Conservation (phyloP, 352 stramenopile genomes). For the Pythium phragmitis region DNA sequence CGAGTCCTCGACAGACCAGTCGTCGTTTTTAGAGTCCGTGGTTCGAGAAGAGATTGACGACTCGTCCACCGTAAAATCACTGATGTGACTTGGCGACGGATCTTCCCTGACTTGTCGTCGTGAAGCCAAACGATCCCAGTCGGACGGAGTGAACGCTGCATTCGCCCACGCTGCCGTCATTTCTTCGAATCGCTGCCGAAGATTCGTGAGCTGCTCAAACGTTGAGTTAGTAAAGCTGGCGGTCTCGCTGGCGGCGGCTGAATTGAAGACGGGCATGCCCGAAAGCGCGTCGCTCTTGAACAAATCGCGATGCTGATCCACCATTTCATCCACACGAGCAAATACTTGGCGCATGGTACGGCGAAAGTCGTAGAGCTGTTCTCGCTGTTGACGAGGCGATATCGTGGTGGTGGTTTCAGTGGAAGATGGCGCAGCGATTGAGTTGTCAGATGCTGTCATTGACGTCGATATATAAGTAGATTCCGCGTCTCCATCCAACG, state of each 20-base stretch:
- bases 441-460: not conserved
- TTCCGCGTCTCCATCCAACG: not conserved
- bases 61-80: not conserved
- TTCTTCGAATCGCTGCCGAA: slow-evolving; percentile 40
- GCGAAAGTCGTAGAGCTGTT: slow-evolving; percentile 62
- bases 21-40: not conserved
- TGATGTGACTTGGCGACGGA: not conserved
- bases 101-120: not conserved
- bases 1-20: not conserved
- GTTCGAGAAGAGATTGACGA: not conserved
- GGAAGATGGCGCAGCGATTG: not conserved
- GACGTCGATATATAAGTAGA: not conserved
- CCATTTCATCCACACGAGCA: slow-evolving; percentile 59
- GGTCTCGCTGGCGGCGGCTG: slow-evolving; percentile 27
- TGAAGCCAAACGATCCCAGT: not conserved
- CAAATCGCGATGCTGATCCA: slow-evolving; percentile 54
- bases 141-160: not conserved
- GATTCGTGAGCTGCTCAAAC: slow-evolving; percentile 42
- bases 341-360: slow-evolving; percentile 64
- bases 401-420: not conserved
- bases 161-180: slow-evolving; percentile 32
- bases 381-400: slow-evolving; percentile 31
- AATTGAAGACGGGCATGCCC: slow-evolving; percentile 34
- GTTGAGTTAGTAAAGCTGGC: slow-evolving; percentile 36
- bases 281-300: slow-evolving; percentile 55